Conservation (phyloP, 2,329 filamentous ascomycete species). For the Aschersonia sp. region DNA sequence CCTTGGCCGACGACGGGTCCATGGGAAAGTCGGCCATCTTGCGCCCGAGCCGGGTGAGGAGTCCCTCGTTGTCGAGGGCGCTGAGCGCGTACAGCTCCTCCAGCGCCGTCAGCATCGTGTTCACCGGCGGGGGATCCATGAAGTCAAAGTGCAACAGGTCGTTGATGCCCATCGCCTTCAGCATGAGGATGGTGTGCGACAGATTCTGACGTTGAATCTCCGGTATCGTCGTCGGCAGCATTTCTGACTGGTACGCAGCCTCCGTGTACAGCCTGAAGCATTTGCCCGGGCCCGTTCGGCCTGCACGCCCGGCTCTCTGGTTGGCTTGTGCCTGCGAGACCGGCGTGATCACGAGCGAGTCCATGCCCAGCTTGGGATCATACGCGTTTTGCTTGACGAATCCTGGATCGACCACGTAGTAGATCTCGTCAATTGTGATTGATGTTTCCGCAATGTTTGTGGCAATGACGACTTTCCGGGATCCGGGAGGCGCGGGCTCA, state of each 20-base stretch:
- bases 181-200: constrained; percentile 84
- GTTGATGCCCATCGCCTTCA: constrained; percentile 99
- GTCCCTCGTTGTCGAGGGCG: constrained; percentile 86
- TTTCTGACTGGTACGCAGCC: constrained; percentile 87
- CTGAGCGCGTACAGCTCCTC: constrained; percentile 90
- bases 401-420: constrained; percentile 91
- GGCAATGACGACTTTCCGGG: constrained; percentile 88
- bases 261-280: constrained; percentile 94
- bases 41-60: constrained; percentile 77
- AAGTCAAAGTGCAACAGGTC: constrained; percentile 96
- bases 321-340: constrained; percentile 96
- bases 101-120: constrained; percentile 91
- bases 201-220: constrained; percentile 95
- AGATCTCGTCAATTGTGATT: constrained; percentile 95
- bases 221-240: constrained; percentile 89
- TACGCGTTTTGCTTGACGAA: constrained; percentile 98
- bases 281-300: constrained; percentile 88
- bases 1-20: constrained; percentile 84
- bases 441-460: constrained; percentile 98
- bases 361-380: constrained; percentile 95
- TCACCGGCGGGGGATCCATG: constrained; percentile 95
- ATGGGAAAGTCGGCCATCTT: constrained; percentile 99
- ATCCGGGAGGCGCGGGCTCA: constrained; percentile 75
- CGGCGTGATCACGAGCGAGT: constrained; percentile 85
- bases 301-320: constrained; percentile 82